These are phyloP conservation scores for Linum usitatissimum DNA, from an alignment of 345 rosid genomes.

Conservation along the genomic window DNA sequence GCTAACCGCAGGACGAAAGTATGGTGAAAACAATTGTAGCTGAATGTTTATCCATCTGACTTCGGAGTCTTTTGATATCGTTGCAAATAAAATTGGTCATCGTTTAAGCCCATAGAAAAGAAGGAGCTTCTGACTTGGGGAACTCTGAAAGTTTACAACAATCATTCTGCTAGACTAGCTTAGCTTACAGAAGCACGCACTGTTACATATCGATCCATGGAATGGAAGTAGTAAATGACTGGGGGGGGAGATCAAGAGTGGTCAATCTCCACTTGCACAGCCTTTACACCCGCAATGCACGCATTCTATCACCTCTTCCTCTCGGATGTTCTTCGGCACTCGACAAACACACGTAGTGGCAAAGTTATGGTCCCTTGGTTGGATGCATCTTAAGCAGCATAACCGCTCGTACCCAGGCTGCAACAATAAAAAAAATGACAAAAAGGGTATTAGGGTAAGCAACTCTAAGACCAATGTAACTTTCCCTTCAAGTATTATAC, in stretches of 20 bases:
- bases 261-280: conserved; percentile 68
- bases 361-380: conserved; percentile 80
- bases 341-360: conserved; percentile 74
- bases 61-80: too few species aligned
- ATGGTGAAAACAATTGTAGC: too few species aligned
- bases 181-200: not conserved
- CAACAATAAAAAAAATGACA: conserved; percentile 10
- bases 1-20: too few species aligned
- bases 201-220: too few species aligned
- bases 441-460: not conserved
- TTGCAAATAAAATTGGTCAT: too few species aligned
- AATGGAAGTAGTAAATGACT: too few species aligned
- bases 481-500: not conserved
- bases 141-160: not conserved
- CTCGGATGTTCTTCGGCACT: conserved; percentile 66
- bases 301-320: conserved; percentile 76
- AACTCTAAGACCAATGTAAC: not conserved
- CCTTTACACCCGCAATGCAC: conserved; percentile 82
- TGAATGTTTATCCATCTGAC: too few species aligned
- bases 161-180: not conserved
- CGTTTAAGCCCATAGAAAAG: too few species aligned
- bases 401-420: conserved; percentile 79
- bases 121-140: not conserved
- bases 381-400: conserved; percentile 78
- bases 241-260: not conserved